phyloP scores from a whole-genome alignment of 108 stramenopile species.

The Pseudonitzschia multistriata region DNA sequence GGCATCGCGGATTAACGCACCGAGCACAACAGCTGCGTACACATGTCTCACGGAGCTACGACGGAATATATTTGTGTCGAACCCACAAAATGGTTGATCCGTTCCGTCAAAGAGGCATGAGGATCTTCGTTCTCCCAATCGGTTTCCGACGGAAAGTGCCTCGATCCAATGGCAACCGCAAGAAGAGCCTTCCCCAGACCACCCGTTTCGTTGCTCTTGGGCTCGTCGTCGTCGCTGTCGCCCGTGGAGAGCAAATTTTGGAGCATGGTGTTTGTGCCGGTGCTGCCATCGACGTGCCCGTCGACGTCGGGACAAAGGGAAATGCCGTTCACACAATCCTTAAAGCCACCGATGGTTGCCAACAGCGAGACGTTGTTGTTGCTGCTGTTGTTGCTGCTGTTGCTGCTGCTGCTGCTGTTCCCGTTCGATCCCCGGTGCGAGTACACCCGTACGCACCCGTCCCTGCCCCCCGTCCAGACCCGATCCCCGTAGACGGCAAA shows the following conservation, averaged over 20 bases:
- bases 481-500: constrained; percentile 53
- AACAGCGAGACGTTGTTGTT: constrained; percentile 15
- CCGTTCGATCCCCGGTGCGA: neutral
- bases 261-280: neutral
- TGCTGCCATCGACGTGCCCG: neutral
- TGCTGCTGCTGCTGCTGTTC: no score
- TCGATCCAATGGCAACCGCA: constrained; percentile 61
- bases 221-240: neutral
- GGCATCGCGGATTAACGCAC: neutral
- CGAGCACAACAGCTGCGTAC: neutral
- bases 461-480: constrained; percentile 58
- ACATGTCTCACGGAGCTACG: neutral
- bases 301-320: constrained; percentile 35
- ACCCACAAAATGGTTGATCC: constrained; percentile 1
- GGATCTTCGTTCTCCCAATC: constrained; percentile 39
- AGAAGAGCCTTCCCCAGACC: constrained; percentile 34
- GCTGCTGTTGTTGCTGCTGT: no score
- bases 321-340: constrained; percentile 73
- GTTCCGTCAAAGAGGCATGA: neutral
- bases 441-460: constrained; percentile 57
- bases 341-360: constrained; percentile 26
- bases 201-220: neutral
- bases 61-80: neutral
- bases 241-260: neutral
- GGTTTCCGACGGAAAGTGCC: constrained; percentile 47